Evolutionary conservation across 108 stramenopile genomes (phyloP).

Genomic region (Halocafeteria seosinensis): DNA sequence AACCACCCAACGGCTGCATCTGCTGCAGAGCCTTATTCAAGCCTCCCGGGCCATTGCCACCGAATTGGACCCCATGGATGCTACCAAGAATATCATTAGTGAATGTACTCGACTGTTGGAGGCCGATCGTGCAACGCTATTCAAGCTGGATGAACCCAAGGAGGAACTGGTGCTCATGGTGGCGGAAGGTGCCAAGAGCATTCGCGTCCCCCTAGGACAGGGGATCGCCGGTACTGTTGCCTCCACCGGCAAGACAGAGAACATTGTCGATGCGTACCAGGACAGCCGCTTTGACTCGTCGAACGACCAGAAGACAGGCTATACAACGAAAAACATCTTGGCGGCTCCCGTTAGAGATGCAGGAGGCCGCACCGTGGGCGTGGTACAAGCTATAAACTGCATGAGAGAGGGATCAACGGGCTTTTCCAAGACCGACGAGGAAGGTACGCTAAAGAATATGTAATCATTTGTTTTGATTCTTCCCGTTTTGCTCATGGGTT

Average conservation of each 20-base stretch:
- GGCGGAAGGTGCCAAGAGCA: slow-evolving; percentile 20
- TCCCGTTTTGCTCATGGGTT: too few species aligned
- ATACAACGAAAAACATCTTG: slow-evolving; percentile 29
- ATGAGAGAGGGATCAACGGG: neutral
- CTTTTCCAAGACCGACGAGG: neutral
- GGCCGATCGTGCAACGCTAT: slow-evolving; percentile 27
- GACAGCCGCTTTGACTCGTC: slow-evolving; percentile 22
- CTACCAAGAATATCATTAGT: slow-evolving; percentile 5
- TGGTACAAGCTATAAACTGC: slow-evolving; percentile 25
- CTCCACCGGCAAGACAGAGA: slow-evolving; percentile 4
- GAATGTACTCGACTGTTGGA: slow-evolving; percentile 10
- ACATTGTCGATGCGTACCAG: slow-evolving; percentile 24
- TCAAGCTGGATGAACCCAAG: neutral
- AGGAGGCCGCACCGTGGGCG: slow-evolving; percentile 25
- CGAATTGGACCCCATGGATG: slow-evolving; percentile 21
- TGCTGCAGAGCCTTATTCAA: slow-evolving; percentile 7
- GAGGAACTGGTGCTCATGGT: slow-evolving; percentile 21
- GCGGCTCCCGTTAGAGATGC: slow-evolving; percentile 24
- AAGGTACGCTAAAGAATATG: too few species aligned
- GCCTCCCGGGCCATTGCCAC: slow-evolving; percentile 20
- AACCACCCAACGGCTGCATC: neutral
- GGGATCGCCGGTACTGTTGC: slow-evolving; percentile 33
- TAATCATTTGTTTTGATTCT: too few species aligned
- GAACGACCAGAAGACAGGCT: slow-evolving; percentile 30
- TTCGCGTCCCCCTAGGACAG: slow-evolving; percentile 23